Evolutionary conservation across 2,329 filamentous ascomycete species (phyloP).

Genomic region (Penicillium oxalicum): DNA sequence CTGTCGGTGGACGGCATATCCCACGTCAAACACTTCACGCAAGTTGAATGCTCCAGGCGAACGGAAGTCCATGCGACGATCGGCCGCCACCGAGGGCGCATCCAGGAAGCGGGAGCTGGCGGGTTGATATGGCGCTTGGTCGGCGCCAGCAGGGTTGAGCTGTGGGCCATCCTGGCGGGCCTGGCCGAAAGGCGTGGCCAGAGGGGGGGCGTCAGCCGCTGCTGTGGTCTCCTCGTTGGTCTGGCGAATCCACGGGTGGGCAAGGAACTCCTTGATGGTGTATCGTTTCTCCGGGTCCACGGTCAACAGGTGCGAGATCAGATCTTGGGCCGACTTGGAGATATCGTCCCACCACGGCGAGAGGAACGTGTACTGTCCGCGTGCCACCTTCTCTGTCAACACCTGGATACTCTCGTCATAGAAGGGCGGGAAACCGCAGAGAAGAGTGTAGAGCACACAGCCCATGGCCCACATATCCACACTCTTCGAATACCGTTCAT

Average conservation of each 20-base stretch:
- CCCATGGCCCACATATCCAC: slow-evolving; percentile 99
- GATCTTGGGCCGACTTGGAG: slow-evolving; percentile 85
- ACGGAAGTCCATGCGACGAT: slow-evolving; percentile 81
- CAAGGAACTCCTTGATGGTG: slow-evolving; percentile 85
- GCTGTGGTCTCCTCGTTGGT: slow-evolving; percentile 62
- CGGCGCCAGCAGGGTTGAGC: slow-evolving; percentile 48
- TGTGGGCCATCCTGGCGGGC: slow-evolving; percentile 51
- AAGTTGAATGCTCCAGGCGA: slow-evolving; percentile 92
- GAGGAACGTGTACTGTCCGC: slow-evolving; percentile 93
- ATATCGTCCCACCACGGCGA: slow-evolving; percentile 99
- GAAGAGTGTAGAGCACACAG: slow-evolving; percentile 91
- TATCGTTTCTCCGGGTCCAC: slow-evolving; percentile 94
- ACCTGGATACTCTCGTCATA: slow-evolving; percentile 98
- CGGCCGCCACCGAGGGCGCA: slow-evolving; percentile 49
- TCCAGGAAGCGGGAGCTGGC: slow-evolving; percentile 52
- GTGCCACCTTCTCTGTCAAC: slow-evolving; percentile 93
- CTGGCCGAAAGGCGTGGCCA: slow-evolving; percentile 58
- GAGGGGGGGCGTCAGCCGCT: slow-evolving; percentile 62
- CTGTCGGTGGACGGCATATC: slow-evolving; percentile 94
- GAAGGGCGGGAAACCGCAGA: slow-evolving; percentile 96
- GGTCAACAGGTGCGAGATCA: slow-evolving; percentile 86
- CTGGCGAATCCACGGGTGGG: slow-evolving; percentile 86
- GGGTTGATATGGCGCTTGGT: slow-evolving; percentile 39
- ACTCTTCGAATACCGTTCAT: slow-evolving; percentile 96
- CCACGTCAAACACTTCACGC: slow-evolving; percentile 94